Percentiles rank a stretch among this genome's conserved stretches.
phyloP scores from a whole-genome alignment of 495 filamentous ascomycete species.

The Lasiosphaeriaceae sp. region DNA sequence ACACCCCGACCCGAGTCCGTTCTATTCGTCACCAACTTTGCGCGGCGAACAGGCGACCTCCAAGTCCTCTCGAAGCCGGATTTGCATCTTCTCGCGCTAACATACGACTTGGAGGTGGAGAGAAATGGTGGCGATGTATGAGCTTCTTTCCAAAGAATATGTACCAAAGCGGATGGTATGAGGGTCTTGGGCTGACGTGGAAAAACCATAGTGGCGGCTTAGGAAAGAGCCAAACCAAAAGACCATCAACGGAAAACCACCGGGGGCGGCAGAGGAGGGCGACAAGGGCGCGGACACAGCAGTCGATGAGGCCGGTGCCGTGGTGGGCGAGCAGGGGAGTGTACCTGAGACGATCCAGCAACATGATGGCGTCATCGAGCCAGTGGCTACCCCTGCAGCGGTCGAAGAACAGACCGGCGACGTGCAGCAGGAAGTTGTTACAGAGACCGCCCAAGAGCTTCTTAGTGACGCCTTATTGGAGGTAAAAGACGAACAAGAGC shows the following conservation, averaged over 20 bases:
- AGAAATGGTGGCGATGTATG: conserved; percentile 62
- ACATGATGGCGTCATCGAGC: not conserved
- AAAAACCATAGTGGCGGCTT: conserved; percentile 59
- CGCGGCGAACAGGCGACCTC: conserved; percentile 83
- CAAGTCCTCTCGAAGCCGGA: conserved; percentile 82
- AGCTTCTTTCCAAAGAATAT: not conserved
- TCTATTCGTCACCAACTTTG: conserved; percentile 76
- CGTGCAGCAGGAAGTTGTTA: conserved; percentile 5
- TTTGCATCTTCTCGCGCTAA: conserved; percentile 81
- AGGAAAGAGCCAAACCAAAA: conserved; percentile 76
- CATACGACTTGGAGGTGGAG: conserved; percentile 88
- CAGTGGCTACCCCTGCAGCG: not conserved
- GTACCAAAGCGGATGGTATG: no score
- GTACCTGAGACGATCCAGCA: conserved; percentile 27
- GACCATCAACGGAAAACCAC: conserved; percentile 64
- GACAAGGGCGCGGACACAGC: conserved; percentile 2
- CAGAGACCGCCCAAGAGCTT: conserved; percentile 59
- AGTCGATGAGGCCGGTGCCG: conserved; percentile 8
- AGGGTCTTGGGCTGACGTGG: not conserved
- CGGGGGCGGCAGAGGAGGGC: conserved; percentile 30
- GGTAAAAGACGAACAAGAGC: no score
- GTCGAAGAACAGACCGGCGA: not conserved
- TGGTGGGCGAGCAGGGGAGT: conserved; percentile 35
- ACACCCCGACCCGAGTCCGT: conserved; percentile 70
- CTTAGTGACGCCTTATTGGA: not conserved